phyloP scores from a whole-genome alignment of 306 rosid genomes.

The Luffa aegyptiaca region DNA sequence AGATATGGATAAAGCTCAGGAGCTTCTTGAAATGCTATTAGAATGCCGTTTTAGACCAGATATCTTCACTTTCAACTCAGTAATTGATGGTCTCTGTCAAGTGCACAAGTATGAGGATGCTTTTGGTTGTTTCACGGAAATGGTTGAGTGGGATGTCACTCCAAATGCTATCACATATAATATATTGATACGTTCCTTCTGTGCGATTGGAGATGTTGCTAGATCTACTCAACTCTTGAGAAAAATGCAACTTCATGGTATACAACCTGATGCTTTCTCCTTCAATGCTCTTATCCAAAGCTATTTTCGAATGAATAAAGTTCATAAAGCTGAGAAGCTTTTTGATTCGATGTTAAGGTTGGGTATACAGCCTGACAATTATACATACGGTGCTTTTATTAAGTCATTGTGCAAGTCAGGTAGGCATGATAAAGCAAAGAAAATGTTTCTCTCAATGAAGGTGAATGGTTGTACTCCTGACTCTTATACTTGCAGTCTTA shows the following conservation, averaged over 20 bases:
- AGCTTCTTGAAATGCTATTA: conserved; percentile 54
- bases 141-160: conserved; percentile 60
- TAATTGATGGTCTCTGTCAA: conserved; percentile 74
- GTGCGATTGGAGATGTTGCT: conserved; percentile 41
- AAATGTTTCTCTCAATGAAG: conserved; percentile 56
- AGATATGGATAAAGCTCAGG: conserved; percentile 36
- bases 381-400: conserved; percentile 53
- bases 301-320: conserved; percentile 41
- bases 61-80: conserved; percentile 61
- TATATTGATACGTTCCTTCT: conserved; percentile 60
- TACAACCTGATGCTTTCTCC: conserved; percentile 58
- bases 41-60: conserved; percentile 53
- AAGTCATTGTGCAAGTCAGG: conserved; percentile 41
- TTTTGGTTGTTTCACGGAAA: conserved; percentile 68
- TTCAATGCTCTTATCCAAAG: conserved; percentile 60
- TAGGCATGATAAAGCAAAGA: conserved; percentile 59
- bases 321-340: conserved; percentile 54
- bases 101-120: conserved; percentile 41
- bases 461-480: conserved; percentile 51
- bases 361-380: conserved; percentile 56
- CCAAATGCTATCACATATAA: conserved; percentile 65
- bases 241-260: conserved; percentile 54
- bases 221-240: conserved; percentile 45
- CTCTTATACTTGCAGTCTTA: conserved; percentile 38
- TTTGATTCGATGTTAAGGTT: conserved; percentile 39